Evolutionary conservation across 331 rosid genomes (phyloP).

Genomic region (Stylosanthes scabra): DNA sequence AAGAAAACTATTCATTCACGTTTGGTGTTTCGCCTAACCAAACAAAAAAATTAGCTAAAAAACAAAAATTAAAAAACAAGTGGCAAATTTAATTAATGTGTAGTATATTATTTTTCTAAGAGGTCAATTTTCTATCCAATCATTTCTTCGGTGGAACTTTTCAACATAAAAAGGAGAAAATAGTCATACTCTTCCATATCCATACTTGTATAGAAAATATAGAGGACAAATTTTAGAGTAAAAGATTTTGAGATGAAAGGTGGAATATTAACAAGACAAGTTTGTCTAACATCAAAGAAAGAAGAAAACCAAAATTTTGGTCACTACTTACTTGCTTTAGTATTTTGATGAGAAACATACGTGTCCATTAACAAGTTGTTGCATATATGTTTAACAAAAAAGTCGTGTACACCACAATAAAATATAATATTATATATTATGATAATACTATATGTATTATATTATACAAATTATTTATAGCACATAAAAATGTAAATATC

Average conservation of each 20-base stretch:
- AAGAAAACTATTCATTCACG: constrained; percentile 10
- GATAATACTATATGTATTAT: too few relatives aligned
- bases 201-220: not conserved
- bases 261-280: constrained; percentile 11
- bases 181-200: not conserved
- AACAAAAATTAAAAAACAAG: constrained; percentile 18
- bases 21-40: constrained; percentile 8
- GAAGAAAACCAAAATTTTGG: not conserved
- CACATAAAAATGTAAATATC: too few relatives aligned
- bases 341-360: not conserved
- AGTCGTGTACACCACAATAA: too few relatives aligned
- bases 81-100: not conserved
- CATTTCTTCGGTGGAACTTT: not conserved
- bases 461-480: too few relatives aligned
- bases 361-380: too few relatives aligned
- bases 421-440: too few relatives aligned
- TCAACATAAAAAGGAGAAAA: not conserved
- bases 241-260: constrained; percentile 17
- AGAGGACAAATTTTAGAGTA: constrained; percentile 15
- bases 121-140: not conserved
- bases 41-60: constrained; percentile 30
- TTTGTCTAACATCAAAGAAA: constrained; percentile 15
- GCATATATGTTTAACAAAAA: too few relatives aligned
- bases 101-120: not conserved
- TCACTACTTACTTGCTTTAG: constrained; percentile 1